phyloP scores from a whole-genome alignment of 1,284 basidiomycete genomes.

The Sanghuangporus weigelae region DNA sequence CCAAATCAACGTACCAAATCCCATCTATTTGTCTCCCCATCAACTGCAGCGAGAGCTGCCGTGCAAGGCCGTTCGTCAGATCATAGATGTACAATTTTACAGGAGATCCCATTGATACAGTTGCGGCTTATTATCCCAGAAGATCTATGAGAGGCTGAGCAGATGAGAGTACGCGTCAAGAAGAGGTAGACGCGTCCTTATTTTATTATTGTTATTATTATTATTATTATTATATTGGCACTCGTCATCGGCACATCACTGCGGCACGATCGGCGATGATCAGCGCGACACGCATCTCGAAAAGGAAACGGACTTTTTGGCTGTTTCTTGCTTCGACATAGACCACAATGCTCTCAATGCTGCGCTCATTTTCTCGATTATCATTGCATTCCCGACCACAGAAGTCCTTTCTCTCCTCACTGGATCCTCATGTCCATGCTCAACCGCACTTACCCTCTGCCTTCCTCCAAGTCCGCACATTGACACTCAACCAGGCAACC shows the following conservation, averaged over 20 bases:
- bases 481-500: constrained; percentile 83
- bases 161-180: constrained; percentile 1
- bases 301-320: not conserved
- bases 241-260: not conserved
- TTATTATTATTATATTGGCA: not conserved
- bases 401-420: constrained; percentile 16
- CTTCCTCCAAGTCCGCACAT: constrained; percentile 36
- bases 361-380: constrained; percentile 30
- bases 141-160: not conserved
- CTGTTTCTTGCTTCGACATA: not conserved
- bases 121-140: not conserved
- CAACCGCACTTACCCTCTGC: constrained; percentile 20
- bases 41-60: constrained; percentile 68
- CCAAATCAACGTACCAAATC: constrained; percentile 57
- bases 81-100: constrained; percentile 89
- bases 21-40: constrained; percentile 86
- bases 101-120: constrained; percentile 24
- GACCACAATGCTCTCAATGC: constrained; percentile 39
- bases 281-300: not conserved
- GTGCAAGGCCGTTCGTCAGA: constrained; percentile 80
- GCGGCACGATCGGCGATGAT: not conserved
- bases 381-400: constrained; percentile 21
- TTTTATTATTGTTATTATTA: not conserved
- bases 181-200: not conserved
- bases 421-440: constrained; percentile 21